phyloP scores from a whole-genome alignment of 768 basidiomycete species.

The Tricholoma hemisulphureum region DNA sequence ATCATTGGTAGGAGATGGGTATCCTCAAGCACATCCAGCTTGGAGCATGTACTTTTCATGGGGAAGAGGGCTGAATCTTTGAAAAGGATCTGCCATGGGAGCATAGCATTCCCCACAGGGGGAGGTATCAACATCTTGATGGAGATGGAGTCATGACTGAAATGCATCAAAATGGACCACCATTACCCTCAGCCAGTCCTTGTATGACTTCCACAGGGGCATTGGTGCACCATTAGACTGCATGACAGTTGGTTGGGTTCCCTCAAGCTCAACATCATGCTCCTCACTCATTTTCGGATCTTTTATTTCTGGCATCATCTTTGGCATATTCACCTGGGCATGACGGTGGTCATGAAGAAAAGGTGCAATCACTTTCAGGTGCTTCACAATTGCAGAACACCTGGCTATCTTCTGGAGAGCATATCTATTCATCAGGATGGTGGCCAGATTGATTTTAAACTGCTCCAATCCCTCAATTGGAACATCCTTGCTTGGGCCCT shows the following conservation, averaged over 20 bases:
- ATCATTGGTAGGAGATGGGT: neutral
- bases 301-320: neutral
- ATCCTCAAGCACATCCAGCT: neutral
- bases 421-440: neutral
- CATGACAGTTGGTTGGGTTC: neutral
- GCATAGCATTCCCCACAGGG: neutral
- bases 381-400: neutral
- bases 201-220: neutral
- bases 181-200: neutral
- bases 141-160: too few species aligned
- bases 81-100: neutral
- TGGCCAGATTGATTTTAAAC: neutral
- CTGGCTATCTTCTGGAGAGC: neutral
- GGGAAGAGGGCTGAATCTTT: neutral
- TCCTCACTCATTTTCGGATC: neutral
- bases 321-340: neutral
- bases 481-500: neutral
- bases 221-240: neutral
- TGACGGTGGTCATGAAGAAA: neutral
- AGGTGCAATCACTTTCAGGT: neutral
- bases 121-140: too few species aligned
- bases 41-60: neutral
- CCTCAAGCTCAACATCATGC: neutral
- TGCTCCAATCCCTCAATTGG: neutral
- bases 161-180: neutral